Conservation (phyloP, 352 stramenopile genomes). For the Blastocystis sp. region DNA sequence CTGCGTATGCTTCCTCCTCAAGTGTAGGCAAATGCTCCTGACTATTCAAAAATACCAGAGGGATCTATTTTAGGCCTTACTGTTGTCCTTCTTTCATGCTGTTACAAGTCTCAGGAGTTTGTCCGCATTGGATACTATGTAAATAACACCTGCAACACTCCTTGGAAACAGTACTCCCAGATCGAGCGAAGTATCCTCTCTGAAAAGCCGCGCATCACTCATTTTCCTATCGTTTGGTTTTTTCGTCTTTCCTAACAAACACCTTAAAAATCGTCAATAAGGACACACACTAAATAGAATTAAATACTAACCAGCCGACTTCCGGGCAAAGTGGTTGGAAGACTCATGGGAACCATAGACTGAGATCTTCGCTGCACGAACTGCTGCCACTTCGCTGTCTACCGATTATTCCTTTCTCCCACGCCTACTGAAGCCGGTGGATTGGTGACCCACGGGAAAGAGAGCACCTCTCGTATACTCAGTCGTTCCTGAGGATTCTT, state of each 20-base stretch:
- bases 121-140: slow-evolving; percentile 95
- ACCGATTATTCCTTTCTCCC: background rate
- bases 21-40: slow-evolving; percentile 81
- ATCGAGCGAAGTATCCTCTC: slow-evolving; percentile 83
- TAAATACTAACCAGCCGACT: background rate
- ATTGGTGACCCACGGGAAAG: slow-evolving; percentile 51
- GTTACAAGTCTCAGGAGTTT: slow-evolving; percentile 91
- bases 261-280: too few relatives aligned
- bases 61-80: slow-evolving; percentile 95
- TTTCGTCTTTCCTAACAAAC: background rate
- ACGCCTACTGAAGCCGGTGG: background rate
- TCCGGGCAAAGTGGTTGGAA: slow-evolving; percentile 23
- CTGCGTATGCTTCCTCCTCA: background rate
- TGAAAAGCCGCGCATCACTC: slow-evolving; percentile 88
- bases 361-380: background rate
- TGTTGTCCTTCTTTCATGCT: slow-evolving; percentile 93
- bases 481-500: slow-evolving; percentile 38
- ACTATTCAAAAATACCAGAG: slow-evolving; percentile 81
- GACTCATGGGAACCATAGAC: slow-evolving; percentile 22
- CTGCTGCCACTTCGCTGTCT: slow-evolving; percentile 14
- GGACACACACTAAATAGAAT: background rate
- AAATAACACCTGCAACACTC: slow-evolving; percentile 85
- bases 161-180: background rate
- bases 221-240: slow-evolving; percentile 90
- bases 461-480: background rate